Evolutionary conservation across 345 rosid species (phyloP).

Genomic region (Moringa oleifera): DNA sequence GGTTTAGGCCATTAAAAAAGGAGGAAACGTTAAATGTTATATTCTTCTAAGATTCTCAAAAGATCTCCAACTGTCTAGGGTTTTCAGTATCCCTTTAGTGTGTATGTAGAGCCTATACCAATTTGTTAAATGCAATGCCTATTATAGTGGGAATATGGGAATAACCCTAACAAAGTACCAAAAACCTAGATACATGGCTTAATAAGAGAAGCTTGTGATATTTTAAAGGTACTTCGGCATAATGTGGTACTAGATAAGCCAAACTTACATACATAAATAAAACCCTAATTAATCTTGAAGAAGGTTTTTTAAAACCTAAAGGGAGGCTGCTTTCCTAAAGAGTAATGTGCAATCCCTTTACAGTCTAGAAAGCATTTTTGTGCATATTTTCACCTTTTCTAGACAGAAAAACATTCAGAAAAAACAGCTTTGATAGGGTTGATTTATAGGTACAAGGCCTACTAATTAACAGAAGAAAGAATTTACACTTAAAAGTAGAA

Average conservation of each 20-base stretch:
- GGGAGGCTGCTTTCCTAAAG: not conserved
- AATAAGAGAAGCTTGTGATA: too few relatives aligned
- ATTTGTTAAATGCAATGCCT: not conserved
- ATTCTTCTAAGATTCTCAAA: not conserved
- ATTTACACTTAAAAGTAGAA: too few relatives aligned
- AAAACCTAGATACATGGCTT: not conserved
- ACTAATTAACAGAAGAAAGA: too few relatives aligned
- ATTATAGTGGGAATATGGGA: not conserved
- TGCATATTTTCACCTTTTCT: not conserved
- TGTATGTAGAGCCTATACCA: not conserved
- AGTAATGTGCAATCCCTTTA: not conserved
- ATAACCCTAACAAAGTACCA: not conserved
- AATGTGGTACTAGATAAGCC: not conserved
- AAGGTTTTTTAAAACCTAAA: not conserved
- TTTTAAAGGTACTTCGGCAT: not conserved
- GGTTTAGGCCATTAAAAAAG: not conserved
- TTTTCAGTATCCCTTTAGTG: not conserved
- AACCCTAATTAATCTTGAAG: not conserved
- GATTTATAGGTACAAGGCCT: too few relatives aligned
- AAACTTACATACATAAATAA: too few relatives aligned
- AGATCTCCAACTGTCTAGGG: not conserved
- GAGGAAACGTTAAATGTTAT: not conserved
- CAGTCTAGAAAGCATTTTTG: not conserved
- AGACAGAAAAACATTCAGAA: too few relatives aligned
- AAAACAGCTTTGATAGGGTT: too few relatives aligned